Conservation (phyloP, 345 rosid genomes). For the Camelina sativa region DNA sequence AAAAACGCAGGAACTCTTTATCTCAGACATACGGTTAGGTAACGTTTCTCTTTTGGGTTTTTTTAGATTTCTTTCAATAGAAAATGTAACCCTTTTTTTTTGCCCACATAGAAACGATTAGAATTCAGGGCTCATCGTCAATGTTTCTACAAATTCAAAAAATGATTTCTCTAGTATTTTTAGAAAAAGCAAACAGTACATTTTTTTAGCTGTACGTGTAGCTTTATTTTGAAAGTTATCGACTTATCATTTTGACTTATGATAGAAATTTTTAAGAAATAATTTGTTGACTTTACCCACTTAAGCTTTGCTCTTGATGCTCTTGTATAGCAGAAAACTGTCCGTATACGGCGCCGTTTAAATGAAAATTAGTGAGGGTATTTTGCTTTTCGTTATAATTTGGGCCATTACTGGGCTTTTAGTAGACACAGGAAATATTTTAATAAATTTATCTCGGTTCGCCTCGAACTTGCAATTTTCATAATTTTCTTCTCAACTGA, state of each 20-base stretch:
- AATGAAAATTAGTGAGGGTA: background rate
- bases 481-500: background rate
- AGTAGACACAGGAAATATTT: too few species aligned
- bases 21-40: constrained; percentile 29
- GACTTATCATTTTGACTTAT: too few species aligned
- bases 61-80: constrained; percentile 14
- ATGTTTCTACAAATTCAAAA: constrained; percentile 31
- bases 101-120: constrained; percentile 32
- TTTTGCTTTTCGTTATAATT: background rate
- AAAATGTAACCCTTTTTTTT: constrained; percentile 18
- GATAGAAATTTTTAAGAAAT: background rate
- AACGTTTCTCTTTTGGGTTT: background rate
- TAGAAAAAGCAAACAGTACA: constrained; percentile 4
- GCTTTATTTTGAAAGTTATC: background rate
- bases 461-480: background rate
- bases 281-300: background rate
- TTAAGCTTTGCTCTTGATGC: background rate
- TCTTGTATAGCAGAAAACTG: background rate
- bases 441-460: too few species aligned
- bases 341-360: background rate
- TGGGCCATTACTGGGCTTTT: constrained; percentile 5
- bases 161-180: constrained; percentile 20
- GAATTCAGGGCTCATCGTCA: constrained; percentile 32
- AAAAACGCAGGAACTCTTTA: constrained; percentile 17
- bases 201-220: background rate